Evolutionary conservation across 345 rosid species (phyloP), one percentile per base, ranked within the genome.

Genomic region (Syzygium aqueum): DNA sequence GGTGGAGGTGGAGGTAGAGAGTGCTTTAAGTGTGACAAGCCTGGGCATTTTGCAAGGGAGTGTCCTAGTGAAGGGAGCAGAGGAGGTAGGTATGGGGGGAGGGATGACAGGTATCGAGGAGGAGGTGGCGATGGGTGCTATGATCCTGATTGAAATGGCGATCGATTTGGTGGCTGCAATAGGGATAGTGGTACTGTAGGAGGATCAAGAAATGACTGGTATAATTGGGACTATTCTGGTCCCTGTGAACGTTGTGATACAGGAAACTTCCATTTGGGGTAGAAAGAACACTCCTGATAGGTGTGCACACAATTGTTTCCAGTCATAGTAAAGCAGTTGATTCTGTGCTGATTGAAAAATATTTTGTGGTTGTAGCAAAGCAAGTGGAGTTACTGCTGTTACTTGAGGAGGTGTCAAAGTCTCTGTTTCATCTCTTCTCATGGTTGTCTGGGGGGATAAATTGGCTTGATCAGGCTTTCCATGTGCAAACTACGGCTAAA

Each of bases 11-110:
- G 91, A 90, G 93, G 96, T 86, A 97, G 97, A 87, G 99, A 94
- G 52, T 96, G 99, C 93, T 96, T 96, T 85, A 95, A 93, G 90
- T 95, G 98, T 83, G 97, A 97, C 84, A 95, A 96, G 90, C 98
- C 98, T 88, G 97, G 99, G 54, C 99, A 95, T 89, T 96, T 96
- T 90, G 99, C 99, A 30, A 90, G 99, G 89, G 99, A 95, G 89
- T 96, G 98, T 87, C 98, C 98, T n/a, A 88, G 94, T 90, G 99
- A 94, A 87, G 93, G 92, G 46, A 92, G 86, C 86, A 88, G 89
- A 15, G 90, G 92, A 49, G 46, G 46, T 43, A 43, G 46, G 46
- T 43, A 43, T 43, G 46, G 1, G 46, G 46, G 46, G 7, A 43
- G 61, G 82, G 46, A 43, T 43, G 1, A 5, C 54, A 59, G 84